Conservation (phyloP, 129 eudicot species). For the Escallonia rubra region DNA sequence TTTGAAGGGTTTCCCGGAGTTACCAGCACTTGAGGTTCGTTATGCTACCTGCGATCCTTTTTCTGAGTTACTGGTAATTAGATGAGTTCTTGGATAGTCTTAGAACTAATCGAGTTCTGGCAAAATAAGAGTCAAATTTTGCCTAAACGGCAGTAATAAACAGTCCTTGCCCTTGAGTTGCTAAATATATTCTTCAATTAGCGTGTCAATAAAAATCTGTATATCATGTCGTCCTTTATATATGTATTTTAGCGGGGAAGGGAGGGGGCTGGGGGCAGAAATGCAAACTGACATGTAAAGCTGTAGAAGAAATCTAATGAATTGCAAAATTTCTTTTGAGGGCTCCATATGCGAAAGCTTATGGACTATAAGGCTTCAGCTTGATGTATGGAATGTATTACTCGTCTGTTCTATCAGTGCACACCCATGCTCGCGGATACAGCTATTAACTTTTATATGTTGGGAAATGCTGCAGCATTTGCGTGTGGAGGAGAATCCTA, state of each 20-base stretch:
- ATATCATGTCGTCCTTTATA: too few relatives aligned
- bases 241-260: too few relatives aligned
- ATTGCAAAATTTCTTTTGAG: background rate
- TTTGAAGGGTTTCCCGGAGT: conserved; percentile 85
- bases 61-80: too few relatives aligned
- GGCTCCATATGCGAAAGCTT: background rate
- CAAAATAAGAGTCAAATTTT: too few relatives aligned
- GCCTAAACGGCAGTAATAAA: too few relatives aligned
- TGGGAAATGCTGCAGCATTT: conserved; percentile 65
- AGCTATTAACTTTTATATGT: conserved; percentile 6
- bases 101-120: too few relatives aligned
- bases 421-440: conserved; percentile 10
- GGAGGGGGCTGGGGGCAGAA: too few relatives aligned
- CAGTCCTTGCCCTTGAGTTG: too few relatives aligned
- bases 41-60: background rate
- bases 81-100: too few relatives aligned
- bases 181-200: too few relatives aligned
- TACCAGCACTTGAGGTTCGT: conserved; percentile 96
- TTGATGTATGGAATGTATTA: background rate
- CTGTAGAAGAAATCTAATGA: background rate
- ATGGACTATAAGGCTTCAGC: background rate
- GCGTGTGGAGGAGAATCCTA: conserved; percentile 96
- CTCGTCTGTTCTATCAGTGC: background rate
- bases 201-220: too few relatives aligned
- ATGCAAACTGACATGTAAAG: too few relatives aligned